phyloP scores from a whole-genome alignment of 1,139 yeast genomes.

The Candida tropicalis region DNA sequence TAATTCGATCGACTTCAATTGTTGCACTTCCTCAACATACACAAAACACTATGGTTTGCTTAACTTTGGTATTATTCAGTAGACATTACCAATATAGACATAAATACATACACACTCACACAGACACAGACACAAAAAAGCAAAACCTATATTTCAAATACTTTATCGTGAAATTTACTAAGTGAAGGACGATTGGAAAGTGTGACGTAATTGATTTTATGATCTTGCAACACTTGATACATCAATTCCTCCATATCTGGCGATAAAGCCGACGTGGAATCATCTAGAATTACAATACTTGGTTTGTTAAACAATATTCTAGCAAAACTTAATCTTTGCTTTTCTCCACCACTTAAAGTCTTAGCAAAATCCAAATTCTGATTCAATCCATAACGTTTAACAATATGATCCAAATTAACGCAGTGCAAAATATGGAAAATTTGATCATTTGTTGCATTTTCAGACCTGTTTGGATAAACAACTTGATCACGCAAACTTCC shows the following conservation, averaged over 20 bases:
- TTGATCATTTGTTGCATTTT: slow-evolving; percentile 57
- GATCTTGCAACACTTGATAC: slow-evolving; percentile 72
- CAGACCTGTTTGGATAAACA: slow-evolving; percentile 80
- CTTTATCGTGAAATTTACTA: slow-evolving; percentile 80
- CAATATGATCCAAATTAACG: slow-evolving; percentile 79
- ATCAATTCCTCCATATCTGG: slow-evolving; percentile 89
- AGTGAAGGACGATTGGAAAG: slow-evolving; percentile 85
- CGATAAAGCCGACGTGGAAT: slow-evolving; percentile 90
- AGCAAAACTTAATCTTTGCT: slow-evolving; percentile 90
- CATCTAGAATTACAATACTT: slow-evolving; percentile 82
- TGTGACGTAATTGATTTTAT: slow-evolving; percentile 78
- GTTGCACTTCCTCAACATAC: too few species aligned
- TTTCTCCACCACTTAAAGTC: slow-evolving; percentile 92
- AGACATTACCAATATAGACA: too few species aligned
- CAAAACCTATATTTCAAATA: slow-evolving; percentile 55
- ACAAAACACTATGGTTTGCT: too few species aligned
- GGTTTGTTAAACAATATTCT: slow-evolving; percentile 82
- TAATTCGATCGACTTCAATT: too few species aligned
- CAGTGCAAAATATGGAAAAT: slow-evolving; percentile 68
- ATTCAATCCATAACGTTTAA: slow-evolving; percentile 37
- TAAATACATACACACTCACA: too few species aligned
- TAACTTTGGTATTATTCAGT: too few species aligned
- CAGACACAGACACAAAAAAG: not conserved
- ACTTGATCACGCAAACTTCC: slow-evolving; percentile 88
- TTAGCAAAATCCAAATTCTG: slow-evolving; percentile 63